Percentiles rank a stretch among this genome's conserved stretches.
These are phyloP conservation scores for Didymella segeticola DNA, from an alignment of 2,329 filamentous ascomycete genomes.

Conservation along the genomic window DNA sequence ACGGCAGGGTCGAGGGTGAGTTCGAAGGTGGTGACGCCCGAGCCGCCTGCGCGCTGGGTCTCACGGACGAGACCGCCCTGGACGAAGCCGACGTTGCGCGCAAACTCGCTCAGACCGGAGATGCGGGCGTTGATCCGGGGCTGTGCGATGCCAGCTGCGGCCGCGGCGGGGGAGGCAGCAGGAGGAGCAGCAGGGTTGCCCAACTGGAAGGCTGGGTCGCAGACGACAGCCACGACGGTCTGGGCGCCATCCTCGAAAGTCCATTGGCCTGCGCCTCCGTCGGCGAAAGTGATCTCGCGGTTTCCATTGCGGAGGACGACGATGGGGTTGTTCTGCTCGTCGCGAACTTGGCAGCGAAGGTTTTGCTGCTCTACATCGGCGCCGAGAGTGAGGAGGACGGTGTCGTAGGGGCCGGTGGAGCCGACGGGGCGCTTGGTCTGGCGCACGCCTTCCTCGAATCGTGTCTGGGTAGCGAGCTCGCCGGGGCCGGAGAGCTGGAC, in stretches of 20 bases:
- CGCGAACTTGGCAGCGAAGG: constrained; percentile 22
- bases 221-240: constrained; percentile 10
- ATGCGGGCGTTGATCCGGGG: constrained; percentile 12
- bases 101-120: constrained; percentile 11
- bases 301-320: constrained; percentile 14
- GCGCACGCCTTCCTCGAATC: constrained; percentile 9
- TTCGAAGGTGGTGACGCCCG: constrained; percentile 16
- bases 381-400: constrained; percentile 17
- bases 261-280: constrained; percentile 9
- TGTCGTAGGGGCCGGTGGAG: constrained; percentile 16
- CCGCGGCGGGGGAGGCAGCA: background rate
- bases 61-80: constrained; percentile 13
- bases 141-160: background rate
- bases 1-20: constrained; percentile 18
- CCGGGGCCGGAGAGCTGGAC: constrained; percentile 9
- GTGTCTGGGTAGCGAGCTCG: constrained; percentile 13
- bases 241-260: constrained; percentile 4
- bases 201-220: constrained; percentile 12
- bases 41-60: background rate
- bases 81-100: constrained; percentile 7
- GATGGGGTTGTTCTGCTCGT: constrained; percentile 15
- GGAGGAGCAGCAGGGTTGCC: background rate
- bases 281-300: constrained; percentile 21
- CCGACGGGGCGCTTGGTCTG: constrained; percentile 1
- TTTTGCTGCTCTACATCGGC: constrained; percentile 16